A percentile compares a stretch with the other conserved stretches of the same genome.
phyloP scores from a whole-genome alignment of 345 rosid genomes.

The Camelina laxa region DNA sequence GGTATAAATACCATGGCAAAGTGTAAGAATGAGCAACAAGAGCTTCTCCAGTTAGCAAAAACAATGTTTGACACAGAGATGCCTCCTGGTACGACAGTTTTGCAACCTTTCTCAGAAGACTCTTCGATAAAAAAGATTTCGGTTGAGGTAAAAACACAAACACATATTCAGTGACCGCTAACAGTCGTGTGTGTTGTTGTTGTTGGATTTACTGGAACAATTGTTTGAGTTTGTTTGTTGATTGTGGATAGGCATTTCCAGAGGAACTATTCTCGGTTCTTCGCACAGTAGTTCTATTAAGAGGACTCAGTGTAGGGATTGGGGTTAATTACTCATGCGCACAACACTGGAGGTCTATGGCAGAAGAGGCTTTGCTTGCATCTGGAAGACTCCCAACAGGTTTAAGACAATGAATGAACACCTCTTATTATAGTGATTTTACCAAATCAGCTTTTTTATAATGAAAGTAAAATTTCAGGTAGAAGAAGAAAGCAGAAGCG shows the following conservation, averaged over 20 bases:
- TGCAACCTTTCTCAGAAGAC: conserved; percentile 92
- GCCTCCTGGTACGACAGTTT: conserved; percentile 73
- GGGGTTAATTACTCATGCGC: conserved; percentile 87
- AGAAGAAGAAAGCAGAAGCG: conserved; percentile 29
- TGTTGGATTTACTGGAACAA: neutral
- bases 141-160: conserved; percentile 60
- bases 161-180: conserved; percentile 12
- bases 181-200: neutral
- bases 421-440: neutral
- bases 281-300: conserved; percentile 78
- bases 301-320: conserved; percentile 94
- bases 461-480: conserved; percentile 32
- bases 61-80: conserved; percentile 87
- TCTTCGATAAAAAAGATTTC: conserved; percentile 77
- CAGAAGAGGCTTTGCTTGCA: conserved; percentile 73
- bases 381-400: conserved; percentile 74
- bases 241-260: conserved; percentile 70
- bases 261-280: conserved; percentile 93
- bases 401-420: conserved; percentile 32
- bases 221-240: conserved; percentile 1
- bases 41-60: conserved; percentile 76
- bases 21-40: conserved; percentile 70
- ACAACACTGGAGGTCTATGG: conserved; percentile 87
- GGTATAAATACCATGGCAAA: conserved; percentile 69
- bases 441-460: neutral